phyloP scores from a whole-genome alignment of 371 early-diverging fungal genomes.

The Batrachochytrium dendrobatidis region DNA sequence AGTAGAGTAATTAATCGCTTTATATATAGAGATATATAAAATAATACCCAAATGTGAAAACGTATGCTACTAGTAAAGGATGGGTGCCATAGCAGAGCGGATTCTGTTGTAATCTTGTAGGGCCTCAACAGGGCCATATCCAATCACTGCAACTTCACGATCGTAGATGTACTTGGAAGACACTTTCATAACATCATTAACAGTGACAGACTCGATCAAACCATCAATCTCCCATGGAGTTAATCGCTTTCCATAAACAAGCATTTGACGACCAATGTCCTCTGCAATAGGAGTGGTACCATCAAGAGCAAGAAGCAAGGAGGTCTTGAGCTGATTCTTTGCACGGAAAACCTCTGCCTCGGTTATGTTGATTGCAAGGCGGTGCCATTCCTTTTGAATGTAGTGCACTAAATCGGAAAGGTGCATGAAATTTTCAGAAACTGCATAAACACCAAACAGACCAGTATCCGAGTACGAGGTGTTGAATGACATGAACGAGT shows the following conservation, averaged over 20 bases:
- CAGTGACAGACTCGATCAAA: slow-evolving; percentile 73
- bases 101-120: slow-evolving; percentile 85
- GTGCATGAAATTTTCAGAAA: slow-evolving; percentile 69
- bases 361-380: slow-evolving; percentile 78
- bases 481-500: slow-evolving; percentile 97
- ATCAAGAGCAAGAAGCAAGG: slow-evolving; percentile 81
- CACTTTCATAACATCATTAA: slow-evolving; percentile 77
- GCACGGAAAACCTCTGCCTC: slow-evolving; percentile 92
- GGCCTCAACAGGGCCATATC: slow-evolving; percentile 75
- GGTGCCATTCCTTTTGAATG: slow-evolving; percentile 86
- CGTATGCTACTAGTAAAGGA: slow-evolving; percentile 28
- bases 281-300: slow-evolving; percentile 91
- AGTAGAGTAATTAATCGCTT: too few species aligned
- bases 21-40: too few species aligned
- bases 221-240: slow-evolving; percentile 74
- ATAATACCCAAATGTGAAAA: too few species aligned
- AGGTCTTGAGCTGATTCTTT: slow-evolving; percentile 95
- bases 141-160: slow-evolving; percentile 84
- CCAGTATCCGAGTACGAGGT: slow-evolving; percentile 97
- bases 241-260: slow-evolving; percentile 83
- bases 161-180: slow-evolving; percentile 85
- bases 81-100: slow-evolving; percentile 50
- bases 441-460: slow-evolving; percentile 91
- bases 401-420: slow-evolving; percentile 81
- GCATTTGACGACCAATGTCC: slow-evolving; percentile 94